Evolutionary conservation across 2,329 filamentous ascomycete species (phyloP).

Genomic region (Alternaria brassicicola): DNA sequence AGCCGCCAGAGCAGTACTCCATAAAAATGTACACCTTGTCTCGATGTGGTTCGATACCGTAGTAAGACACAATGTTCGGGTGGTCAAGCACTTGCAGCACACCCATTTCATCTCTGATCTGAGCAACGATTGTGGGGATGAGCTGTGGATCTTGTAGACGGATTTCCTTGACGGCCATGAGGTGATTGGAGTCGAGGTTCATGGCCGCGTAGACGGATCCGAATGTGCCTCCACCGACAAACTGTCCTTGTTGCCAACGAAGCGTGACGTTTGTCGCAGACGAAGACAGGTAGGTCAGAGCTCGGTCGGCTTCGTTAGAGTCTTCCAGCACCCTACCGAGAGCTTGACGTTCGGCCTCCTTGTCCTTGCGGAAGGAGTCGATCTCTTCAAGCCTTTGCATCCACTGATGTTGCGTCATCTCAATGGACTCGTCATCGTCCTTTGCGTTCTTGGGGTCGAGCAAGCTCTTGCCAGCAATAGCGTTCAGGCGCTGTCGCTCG

Average conservation of each 20-base stretch:
- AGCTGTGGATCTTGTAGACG: constrained; percentile 94
- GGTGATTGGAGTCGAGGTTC: constrained; percentile 91
- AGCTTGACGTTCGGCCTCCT: constrained; percentile 83
- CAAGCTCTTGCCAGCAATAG: constrained; percentile 75
- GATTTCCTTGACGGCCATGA: constrained; percentile 99
- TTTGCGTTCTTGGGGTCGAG: constrained; percentile 75
- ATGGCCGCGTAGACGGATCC: constrained; percentile 97
- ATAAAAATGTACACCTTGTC: constrained; percentile 99
- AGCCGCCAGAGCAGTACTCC: constrained; percentile 98
- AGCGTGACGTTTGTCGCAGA: constrained; percentile 94
- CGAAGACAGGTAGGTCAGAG: constrained; percentile 89
- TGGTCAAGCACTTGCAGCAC: constrained; percentile 95
- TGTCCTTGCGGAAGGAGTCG: constrained; percentile 77
- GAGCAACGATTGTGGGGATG: constrained; percentile 89
- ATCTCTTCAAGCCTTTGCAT: constrained; percentile 74
- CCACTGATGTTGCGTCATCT: constrained; percentile 76
- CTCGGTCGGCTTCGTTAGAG: constrained; percentile 93
- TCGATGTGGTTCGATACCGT: constrained; percentile 95
- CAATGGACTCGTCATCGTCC: constrained; percentile 85
- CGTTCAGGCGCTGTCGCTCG: constrained; percentile 86
- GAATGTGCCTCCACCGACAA: constrained; percentile 95
- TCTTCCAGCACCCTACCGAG: constrained; percentile 91
- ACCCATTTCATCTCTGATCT: constrained; percentile 97
- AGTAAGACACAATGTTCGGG: constrained; percentile 96
- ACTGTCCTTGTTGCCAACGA: constrained; percentile 98